These are phyloP conservation scores for Myxozyma vanderwaltii DNA, from an alignment of 805 yeast genomes.

Conservation along the genomic window DNA sequence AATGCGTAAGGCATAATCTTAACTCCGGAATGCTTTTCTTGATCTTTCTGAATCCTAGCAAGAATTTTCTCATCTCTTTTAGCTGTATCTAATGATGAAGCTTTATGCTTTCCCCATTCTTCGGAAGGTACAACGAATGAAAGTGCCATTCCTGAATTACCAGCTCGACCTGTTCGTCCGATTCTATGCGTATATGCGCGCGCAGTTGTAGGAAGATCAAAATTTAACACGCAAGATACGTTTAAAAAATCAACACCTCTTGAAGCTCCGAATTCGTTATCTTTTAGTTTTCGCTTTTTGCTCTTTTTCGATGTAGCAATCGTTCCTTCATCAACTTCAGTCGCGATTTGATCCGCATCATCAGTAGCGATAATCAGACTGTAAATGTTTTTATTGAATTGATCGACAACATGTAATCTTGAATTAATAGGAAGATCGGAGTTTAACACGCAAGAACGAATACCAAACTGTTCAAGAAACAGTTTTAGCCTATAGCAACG, in stretches of 20 bases:
- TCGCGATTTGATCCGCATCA: constrained; percentile 62
- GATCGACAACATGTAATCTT: constrained; percentile 91
- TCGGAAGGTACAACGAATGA: constrained; percentile 85
- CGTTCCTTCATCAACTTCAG: constrained; percentile 35
- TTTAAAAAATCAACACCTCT: constrained; percentile 96
- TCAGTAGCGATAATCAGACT: constrained; percentile 91
- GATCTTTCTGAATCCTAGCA: constrained; percentile 73
- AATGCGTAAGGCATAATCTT: constrained; percentile 80
- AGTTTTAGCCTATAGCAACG: constrained; percentile 91
- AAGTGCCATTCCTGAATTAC: constrained; percentile 90
- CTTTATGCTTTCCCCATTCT: constrained; percentile 86
- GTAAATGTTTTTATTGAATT: constrained; percentile 87
- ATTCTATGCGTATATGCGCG: constrained; percentile 89
- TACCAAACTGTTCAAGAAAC: constrained; percentile 92
- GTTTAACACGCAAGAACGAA: constrained; percentile 82
- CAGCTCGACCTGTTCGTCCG: constrained; percentile 98
- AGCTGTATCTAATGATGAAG: constrained; percentile 69
- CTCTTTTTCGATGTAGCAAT: constrained; percentile 18
- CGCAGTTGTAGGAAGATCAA: constrained; percentile 88
- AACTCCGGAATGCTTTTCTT: constrained; percentile 54
- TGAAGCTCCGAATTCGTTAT: constrained; percentile 87
- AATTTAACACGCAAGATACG: constrained; percentile 94
- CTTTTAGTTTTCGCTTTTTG: constrained; percentile 43
- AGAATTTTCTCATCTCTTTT: constrained; percentile 86
- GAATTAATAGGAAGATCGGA: constrained; percentile 92